A percentile compares a stretch with the other conserved stretches of the same genome.
Conservation (phyloP, 768 basidiomycete genomes). For the Sarcodon aspratus region DNA sequence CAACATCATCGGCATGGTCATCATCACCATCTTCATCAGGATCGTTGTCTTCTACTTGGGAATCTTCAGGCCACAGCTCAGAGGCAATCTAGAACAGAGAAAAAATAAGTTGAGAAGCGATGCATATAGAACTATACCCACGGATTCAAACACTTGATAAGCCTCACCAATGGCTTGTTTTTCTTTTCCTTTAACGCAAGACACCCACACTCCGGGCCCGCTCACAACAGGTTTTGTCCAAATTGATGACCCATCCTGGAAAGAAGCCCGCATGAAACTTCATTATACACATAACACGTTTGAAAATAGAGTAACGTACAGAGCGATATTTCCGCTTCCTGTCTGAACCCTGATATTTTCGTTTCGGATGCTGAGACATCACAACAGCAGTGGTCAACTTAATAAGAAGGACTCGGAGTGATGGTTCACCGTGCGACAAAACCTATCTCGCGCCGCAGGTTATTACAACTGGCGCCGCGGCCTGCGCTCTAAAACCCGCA, state of each 20-base stretch:
- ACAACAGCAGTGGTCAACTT: no score
- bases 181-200: conserved; percentile 79
- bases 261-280: background rate
- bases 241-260: conserved; percentile 57
- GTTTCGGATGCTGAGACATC: no score
- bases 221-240: conserved; percentile 58
- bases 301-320: no score
- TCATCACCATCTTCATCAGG: conserved; percentile 12
- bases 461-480: no score
- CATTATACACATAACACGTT: no score
- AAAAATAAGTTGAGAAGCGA: background rate
- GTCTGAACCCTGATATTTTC: no score
- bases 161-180: conserved; percentile 66
- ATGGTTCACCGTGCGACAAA: no score
- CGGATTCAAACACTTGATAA: conserved; percentile 69
- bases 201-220: conserved; percentile 81
- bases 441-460: no score
- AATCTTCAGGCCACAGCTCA: conserved; percentile 53
- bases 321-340: no score
- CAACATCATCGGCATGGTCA: conserved; percentile 36
- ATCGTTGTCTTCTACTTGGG: conserved; percentile 2
- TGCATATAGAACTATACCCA: conserved; percentile 21
- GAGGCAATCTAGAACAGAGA: conserved; percentile 41
- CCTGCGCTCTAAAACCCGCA: no score
- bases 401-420: no score